These are phyloP conservation scores for Diaporthe citriasiana DNA, from an alignment of 2,329 filamentous ascomycete genomes.

Conservation along the genomic window DNA sequence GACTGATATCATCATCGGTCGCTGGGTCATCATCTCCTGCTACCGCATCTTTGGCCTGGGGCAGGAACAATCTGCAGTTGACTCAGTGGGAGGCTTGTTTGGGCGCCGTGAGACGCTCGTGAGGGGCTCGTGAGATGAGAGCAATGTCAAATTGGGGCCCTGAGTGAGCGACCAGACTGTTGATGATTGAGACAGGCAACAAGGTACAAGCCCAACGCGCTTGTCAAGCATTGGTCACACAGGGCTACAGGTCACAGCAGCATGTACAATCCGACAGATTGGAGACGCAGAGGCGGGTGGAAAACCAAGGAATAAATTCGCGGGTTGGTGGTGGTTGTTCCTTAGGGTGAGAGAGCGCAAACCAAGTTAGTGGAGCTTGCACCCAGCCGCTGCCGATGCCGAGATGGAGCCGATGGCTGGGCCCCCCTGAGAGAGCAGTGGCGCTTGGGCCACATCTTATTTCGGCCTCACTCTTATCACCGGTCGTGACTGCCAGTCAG, in stretches of 20 bases:
- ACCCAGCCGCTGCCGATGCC: conserved; percentile 4
- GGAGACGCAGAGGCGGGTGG: conserved; percentile 16
- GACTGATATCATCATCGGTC: conserved; percentile 17
- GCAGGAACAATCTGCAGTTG: background rate
- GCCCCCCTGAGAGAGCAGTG: background rate
- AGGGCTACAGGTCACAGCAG: background rate
- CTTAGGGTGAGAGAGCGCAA: background rate
- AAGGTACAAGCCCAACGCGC: background rate
- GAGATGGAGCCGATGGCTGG: conserved; percentile 12
- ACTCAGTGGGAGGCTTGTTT: background rate
- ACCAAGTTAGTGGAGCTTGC: background rate
- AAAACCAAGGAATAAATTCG: background rate
- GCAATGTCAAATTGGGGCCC: background rate
- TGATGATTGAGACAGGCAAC: background rate
- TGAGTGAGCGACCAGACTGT: background rate
- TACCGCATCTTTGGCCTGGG: conserved; percentile 2
- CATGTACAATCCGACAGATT: conserved; percentile 2
- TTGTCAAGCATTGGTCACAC: background rate
- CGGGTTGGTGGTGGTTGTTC: background rate
- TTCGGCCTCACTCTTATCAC: conserved; percentile 21
- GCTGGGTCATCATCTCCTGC: conserved; percentile 10
- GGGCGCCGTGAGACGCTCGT: background rate
- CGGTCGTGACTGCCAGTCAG: background rate
- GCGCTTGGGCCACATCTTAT: conserved; percentile 32
- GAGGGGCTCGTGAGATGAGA: conserved; percentile 7